Evolutionary conservation across 2,329 filamentous ascomycete genomes (phyloP).

Genomic region (Diaporthe caulivora): DNA sequence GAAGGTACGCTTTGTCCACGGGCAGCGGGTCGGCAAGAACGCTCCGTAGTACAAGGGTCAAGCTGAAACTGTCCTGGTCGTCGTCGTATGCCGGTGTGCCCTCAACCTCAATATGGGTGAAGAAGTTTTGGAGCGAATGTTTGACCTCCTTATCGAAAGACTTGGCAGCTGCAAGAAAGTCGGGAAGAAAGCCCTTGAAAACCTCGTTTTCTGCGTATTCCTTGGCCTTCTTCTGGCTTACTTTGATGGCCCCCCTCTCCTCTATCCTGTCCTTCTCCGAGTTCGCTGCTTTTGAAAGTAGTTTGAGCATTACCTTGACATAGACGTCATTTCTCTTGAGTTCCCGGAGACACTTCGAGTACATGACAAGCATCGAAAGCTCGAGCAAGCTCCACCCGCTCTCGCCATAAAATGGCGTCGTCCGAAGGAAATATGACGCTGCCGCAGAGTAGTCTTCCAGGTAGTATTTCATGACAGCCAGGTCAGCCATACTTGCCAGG

Average conservation of each 20-base stretch:
- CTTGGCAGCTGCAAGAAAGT: conserved; percentile 60
- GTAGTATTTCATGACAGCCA: conserved; percentile 86
- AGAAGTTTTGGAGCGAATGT: conserved; percentile 79
- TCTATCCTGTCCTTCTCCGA: conserved; percentile 64
- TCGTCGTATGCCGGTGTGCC: conserved; percentile 77
- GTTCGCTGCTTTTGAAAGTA: conserved; percentile 76
- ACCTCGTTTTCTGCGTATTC: conserved; percentile 52
- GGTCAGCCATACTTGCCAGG: conserved; percentile 83
- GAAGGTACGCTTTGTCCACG: conserved; percentile 74
- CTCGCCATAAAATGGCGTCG: conserved; percentile 83
- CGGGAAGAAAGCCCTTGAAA: conserved; percentile 61
- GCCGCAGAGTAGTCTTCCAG: conserved; percentile 80
- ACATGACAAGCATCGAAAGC: conserved; percentile 86
- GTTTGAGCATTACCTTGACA: conserved; percentile 78
- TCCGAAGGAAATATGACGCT: conserved; percentile 80
- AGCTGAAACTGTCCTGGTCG: conserved; percentile 79
- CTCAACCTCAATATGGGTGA: conserved; percentile 76
- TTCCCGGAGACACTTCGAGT: conserved; percentile 83
- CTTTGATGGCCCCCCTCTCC: conserved; percentile 52
- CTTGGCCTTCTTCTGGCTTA: conserved; percentile 41
- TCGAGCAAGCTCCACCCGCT: conserved; percentile 85
- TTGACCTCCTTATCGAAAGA: conserved; percentile 69
- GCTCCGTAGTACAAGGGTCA: conserved; percentile 77
- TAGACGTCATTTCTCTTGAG: conserved; percentile 84
- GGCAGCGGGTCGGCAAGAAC: conserved; percentile 78